Evolutionary conservation across 495 filamentous ascomycete genomes (phyloP).

Genomic region (Penicillium silybi): DNA sequence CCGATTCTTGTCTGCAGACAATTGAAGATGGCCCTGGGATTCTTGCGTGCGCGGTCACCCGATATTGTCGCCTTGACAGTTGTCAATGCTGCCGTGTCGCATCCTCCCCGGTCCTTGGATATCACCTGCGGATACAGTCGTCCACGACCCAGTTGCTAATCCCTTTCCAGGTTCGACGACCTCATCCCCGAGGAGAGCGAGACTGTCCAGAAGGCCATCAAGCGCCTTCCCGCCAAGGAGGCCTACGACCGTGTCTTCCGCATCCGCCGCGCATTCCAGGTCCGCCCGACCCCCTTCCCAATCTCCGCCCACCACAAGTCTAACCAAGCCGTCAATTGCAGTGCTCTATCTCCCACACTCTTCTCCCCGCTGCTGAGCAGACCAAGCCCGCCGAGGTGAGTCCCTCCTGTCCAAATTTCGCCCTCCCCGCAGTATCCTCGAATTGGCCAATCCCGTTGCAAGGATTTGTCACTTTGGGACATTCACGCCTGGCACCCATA

Average conservation of each 20-base stretch:
- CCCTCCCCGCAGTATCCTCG: conserved; percentile 24
- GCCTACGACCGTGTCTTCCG: conserved; percentile 96
- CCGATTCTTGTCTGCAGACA: conserved; percentile 9
- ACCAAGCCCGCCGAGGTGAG: conserved; percentile 70
- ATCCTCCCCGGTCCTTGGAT: conserved; percentile 19
- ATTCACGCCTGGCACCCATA: conserved; percentile 8
- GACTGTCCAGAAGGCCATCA: conserved; percentile 76
- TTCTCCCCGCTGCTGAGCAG: conserved; percentile 79
- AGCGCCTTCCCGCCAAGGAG: conserved; percentile 85
- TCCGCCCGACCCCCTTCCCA: conserved; percentile 30
- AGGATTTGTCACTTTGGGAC: conserved; percentile 39
- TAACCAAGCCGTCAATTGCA: conserved; percentile 36
- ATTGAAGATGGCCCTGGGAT: conserved; percentile 3
- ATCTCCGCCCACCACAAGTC: conserved; percentile 3
- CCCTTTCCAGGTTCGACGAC: conserved; percentile 71
- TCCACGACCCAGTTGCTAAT: conserved; percentile 13
- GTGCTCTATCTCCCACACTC: conserved; percentile 79
- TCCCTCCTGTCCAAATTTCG: conserved; percentile 16
- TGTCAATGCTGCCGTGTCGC: conserved; percentile 9
- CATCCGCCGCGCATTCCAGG: conserved; percentile 91
- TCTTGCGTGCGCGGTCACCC: background rate
- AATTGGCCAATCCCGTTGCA: conserved; percentile 40
- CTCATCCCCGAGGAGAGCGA: conserved; percentile 89
- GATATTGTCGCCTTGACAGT: background rate
- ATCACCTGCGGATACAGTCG: conserved; percentile 6